Conservation (phyloP, 2,329 filamentous ascomycete genomes). For the Aspergillus sclerotialis region DNA sequence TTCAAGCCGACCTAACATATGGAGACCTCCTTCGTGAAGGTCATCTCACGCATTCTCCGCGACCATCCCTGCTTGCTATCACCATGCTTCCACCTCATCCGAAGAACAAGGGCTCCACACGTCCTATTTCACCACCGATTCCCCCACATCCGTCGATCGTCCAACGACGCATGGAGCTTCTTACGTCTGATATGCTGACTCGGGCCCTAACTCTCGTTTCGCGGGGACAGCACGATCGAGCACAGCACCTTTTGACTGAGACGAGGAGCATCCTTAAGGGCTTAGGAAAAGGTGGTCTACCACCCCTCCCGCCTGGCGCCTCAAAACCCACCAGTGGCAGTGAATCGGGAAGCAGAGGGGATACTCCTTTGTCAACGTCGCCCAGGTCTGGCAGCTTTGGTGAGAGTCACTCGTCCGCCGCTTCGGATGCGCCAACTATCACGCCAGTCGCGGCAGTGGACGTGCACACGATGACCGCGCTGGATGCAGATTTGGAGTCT, state of each 20-base stretch:
- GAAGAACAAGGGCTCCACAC: conserved; percentile 52
- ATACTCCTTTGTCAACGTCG: conserved; percentile 31
- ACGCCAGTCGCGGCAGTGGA: conserved; percentile 70
- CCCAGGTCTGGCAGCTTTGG: conserved; percentile 29
- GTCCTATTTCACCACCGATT: conserved; percentile 65
- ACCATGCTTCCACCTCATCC: conserved; percentile 74
- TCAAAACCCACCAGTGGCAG: conserved; percentile 39
- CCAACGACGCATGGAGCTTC: conserved; percentile 91
- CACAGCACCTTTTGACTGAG: conserved; percentile 84
- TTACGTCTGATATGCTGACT: conserved; percentile 97
- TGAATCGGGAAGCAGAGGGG: conserved; percentile 32
- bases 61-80: conserved; percentile 86
- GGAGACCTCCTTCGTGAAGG: conserved; percentile 90
- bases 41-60: conserved; percentile 73
- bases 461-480: conserved; percentile 67
- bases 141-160: conserved; percentile 93
- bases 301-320: conserved; percentile 63
- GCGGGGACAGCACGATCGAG: conserved; percentile 85
- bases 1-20: conserved; percentile 90
- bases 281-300: conserved; percentile 86
- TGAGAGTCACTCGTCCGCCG: conserved; percentile 26
- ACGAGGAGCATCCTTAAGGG: conserved; percentile 94
- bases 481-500: conserved; percentile 85
- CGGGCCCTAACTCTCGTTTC: conserved; percentile 85
- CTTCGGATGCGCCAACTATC: conserved; percentile 40